Conservation (phyloP, 345 rosid species). For the Gossypium thurberi region DNA sequence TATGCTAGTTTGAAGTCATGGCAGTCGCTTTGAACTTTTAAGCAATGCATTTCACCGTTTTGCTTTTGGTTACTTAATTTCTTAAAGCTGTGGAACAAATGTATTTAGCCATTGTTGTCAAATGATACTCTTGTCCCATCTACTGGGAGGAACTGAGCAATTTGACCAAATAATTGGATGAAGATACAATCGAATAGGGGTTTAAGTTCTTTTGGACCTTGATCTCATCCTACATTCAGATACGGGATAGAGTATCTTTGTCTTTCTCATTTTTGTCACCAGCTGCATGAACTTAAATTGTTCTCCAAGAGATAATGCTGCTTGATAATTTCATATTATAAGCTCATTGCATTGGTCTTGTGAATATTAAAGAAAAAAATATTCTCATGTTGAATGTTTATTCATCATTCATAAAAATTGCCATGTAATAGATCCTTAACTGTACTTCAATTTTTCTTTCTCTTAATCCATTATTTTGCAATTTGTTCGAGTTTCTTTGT, state of each 20-base stretch:
- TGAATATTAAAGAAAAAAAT: background rate
- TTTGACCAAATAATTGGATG: background rate
- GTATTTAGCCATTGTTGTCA: background rate
- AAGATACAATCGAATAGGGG: background rate
- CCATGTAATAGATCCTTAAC: background rate
- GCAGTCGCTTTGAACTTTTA: background rate
- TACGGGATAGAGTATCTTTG: background rate
- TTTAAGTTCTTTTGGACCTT: background rate
- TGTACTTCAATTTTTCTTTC: background rate
- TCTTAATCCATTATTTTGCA: background rate
- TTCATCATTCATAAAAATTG: background rate
- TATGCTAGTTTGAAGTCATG: background rate
- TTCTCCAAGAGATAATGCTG: background rate
- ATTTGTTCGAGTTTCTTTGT: background rate
- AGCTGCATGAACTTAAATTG: background rate
- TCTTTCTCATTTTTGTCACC: background rate
- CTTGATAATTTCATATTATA: background rate
- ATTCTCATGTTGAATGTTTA: background rate
- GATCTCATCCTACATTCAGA: background rate
- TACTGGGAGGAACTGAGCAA: background rate
- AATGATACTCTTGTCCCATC: background rate
- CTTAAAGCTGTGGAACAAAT: background rate
- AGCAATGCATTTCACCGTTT: background rate
- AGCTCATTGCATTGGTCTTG: background rate
- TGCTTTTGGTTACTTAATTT: background rate